Evolutionary conservation across 768 basidiomycete genomes (phyloP).

Genomic region (Xerocomellus dryophilus): DNA sequence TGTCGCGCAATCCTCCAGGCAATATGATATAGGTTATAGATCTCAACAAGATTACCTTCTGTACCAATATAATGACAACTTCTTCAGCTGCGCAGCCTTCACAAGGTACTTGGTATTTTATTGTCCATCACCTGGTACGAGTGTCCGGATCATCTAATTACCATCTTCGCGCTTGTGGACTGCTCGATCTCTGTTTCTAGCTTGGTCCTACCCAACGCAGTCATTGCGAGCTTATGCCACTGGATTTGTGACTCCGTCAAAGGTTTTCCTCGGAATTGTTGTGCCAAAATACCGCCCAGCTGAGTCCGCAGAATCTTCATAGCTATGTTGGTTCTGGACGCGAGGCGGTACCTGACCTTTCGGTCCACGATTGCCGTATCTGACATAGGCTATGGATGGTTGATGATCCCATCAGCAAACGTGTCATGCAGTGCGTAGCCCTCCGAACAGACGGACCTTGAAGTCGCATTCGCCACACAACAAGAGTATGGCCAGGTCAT

Average conservation of each 20-base stretch:
- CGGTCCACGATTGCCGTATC: constrained; percentile 76
- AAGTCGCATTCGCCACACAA: constrained; percentile 90
- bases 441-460: constrained; percentile 50
- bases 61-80: background rate
- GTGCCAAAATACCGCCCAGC: constrained; percentile 55
- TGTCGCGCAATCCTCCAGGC: background rate
- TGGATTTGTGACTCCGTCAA: constrained; percentile 54
- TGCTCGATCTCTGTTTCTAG: constrained; percentile 28
- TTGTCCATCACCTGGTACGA: background rate
- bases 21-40: constrained; percentile 9
- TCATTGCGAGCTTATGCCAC: constrained; percentile 75
- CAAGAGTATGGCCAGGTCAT: constrained; percentile 76
- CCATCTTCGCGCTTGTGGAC: constrained; percentile 11
- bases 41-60: background rate
- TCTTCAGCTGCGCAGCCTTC: background rate
- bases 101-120: background rate
- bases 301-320: constrained; percentile 75
- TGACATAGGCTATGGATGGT: constrained; percentile 56
- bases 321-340: constrained; percentile 72
- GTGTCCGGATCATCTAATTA: constrained; percentile 14
- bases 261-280: constrained; percentile 61
- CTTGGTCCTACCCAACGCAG: constrained; percentile 55
- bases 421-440: background rate
- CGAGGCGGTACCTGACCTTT: constrained; percentile 70
- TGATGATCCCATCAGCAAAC: constrained; percentile 3